Percentiles rank a stretch among this genome's conserved stretches.
Evolutionary conservation across 768 basidiomycete species (phyloP).

Genomic region (Boletus subparvulus): DNA sequence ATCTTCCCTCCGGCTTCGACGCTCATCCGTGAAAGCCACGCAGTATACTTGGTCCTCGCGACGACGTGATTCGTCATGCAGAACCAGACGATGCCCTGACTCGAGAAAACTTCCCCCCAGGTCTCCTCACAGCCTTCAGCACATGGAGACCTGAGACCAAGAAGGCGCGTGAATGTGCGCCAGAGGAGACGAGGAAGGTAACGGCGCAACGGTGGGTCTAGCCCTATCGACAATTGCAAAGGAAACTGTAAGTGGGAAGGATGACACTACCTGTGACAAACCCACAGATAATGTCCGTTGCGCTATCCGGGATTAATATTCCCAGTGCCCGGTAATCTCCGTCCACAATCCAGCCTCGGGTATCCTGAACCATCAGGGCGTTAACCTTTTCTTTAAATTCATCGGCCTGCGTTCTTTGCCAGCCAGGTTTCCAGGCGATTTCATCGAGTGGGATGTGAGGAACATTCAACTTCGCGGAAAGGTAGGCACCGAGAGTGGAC

Average conservation of each 20-base stretch:
- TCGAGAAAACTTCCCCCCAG: constrained; percentile 43
- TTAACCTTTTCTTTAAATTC: constrained; percentile 25
- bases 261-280: neutral
- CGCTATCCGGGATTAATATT: constrained; percentile 34
- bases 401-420: constrained; percentile 34
- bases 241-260: neutral
- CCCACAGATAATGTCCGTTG: constrained; percentile 57
- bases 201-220: constrained; percentile 60
- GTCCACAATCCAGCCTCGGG: constrained; percentile 53
- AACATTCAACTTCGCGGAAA: constrained; percentile 44
- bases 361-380: constrained; percentile 29
- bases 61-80: constrained; percentile 44
- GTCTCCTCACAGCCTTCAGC: constrained; percentile 50
- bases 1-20: constrained; percentile 39
- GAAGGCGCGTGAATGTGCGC: constrained; percentile 49
- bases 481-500: constrained; percentile 48
- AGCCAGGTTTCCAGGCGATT: constrained; percentile 51
- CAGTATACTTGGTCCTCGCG: constrained; percentile 14
- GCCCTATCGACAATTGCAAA: constrained; percentile 43
- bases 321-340: constrained; percentile 43
- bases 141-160: constrained; percentile 40
- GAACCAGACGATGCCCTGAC: constrained; percentile 49
- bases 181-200: constrained; percentile 60
- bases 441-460: constrained; percentile 49
- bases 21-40: constrained; percentile 16